Evolutionary conservation across 768 basidiomycete genomes (phyloP), one percentile per base, ranked within the genome.

Genomic region (Suillus bovinus): DNA sequence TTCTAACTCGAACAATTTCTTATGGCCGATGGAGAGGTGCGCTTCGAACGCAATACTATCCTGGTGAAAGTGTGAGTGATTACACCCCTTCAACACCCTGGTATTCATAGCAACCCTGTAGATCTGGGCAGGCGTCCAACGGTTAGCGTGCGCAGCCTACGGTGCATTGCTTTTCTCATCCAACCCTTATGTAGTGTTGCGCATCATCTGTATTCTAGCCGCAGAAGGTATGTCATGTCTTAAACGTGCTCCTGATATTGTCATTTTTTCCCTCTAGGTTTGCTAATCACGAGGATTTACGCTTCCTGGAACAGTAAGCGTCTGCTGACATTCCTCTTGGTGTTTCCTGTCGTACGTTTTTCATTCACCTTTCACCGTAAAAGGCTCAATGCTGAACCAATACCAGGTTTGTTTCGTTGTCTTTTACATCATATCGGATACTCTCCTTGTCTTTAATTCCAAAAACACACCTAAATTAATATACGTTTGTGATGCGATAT

Each of bases 31-130:
- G 44, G 44, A 44, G n/a, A 47, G 46, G 22, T 47, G 46, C 46
- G 5, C 46, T 47, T 47, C 46, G 46, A 47, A 47, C 46, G 16
- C 46, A 47, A 24, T 47, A 55, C 34, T 55, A 55, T 55, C 53
- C 53, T 36, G 53, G 53, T 24, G 53, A 55, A 55, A 55, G 53
- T 3, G 53, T 24, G 22, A 36, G 53, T 36, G 4, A 22, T 24
- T 4, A 36, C 14, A n/a, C 1, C 53, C 34, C 13, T 53, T n/a
- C 24, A 16, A 17, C 4, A 16, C 22, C 4, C 8, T 8, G 4
- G 27, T 55, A 8, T 38, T 24, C 36, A 22, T 27, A 38, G 4
- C 34, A 38, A 24, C 5, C 10, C 4, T 17, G 54, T 17, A 55
- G 34, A 38, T 55, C 24, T 55, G 34, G 54, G 5, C 22, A 24